Evolutionary conservation across 176 grass and related monocot genomes (phyloP).

Genomic region (Phoenix roebelenii): DNA sequence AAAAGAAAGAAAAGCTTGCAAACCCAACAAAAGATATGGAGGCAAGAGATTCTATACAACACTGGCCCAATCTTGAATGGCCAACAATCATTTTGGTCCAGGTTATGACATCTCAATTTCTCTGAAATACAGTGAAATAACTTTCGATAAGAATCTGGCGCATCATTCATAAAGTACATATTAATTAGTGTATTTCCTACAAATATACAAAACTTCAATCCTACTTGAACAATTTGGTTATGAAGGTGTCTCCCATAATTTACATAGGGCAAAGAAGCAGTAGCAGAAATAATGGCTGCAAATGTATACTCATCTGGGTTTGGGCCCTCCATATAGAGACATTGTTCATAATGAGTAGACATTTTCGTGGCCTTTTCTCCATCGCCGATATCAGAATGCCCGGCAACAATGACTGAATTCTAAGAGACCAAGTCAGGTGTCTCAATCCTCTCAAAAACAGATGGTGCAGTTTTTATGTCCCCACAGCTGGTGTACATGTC

Average conservation of each 20-base stretch:
- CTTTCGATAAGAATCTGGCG: conserved; percentile 29
- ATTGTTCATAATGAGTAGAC: conserved; percentile 35
- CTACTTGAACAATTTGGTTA: conserved; percentile 37
- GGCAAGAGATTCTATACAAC: no score
- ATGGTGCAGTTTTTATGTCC: conserved; percentile 32
- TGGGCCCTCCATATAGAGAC: conserved; percentile 8
- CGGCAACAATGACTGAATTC: conserved; percentile 78
- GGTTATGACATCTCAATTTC: conserved; percentile 60
- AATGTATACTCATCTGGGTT: conserved; percentile 64
- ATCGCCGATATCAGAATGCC: conserved; percentile 42
- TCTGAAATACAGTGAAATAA: conserved; percentile 37
- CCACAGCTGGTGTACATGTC: conserved; percentile 59
- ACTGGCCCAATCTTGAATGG: conserved; percentile 39
- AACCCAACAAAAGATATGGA: no score
- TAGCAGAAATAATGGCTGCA: conserved; percentile 51
- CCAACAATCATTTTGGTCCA: conserved; percentile 95
- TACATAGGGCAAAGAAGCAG: conserved; percentile 43
- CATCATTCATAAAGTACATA: conserved; percentile 79
- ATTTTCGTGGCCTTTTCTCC: conserved; percentile 43
- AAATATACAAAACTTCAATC: conserved; percentile 46
- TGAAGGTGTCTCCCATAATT: conserved; percentile 56
- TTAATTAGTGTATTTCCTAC: conserved; percentile 76
- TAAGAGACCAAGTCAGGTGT: conserved; percentile 60
- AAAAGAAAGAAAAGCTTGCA: no score
- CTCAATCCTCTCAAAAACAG: conserved; percentile 50